These are phyloP conservation scores for Metschnikowia colocasiae DNA, from an alignment of 805 yeast genomes.

Conservation along the genomic window DNA sequence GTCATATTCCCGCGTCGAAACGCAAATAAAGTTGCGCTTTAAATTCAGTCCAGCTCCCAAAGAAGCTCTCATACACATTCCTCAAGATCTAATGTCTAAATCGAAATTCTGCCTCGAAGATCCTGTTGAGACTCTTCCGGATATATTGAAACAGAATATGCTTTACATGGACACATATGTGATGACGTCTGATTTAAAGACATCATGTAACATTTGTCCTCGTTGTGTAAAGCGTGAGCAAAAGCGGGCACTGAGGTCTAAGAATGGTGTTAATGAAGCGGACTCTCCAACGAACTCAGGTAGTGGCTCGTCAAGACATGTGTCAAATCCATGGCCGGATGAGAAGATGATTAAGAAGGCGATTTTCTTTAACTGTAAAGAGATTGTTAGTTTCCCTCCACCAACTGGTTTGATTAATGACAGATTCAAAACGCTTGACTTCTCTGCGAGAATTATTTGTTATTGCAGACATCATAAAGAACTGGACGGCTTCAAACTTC, in stretches of 20 bases:
- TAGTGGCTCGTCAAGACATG: constrained; percentile 36
- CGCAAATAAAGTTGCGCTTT: constrained; percentile 80
- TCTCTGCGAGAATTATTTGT: constrained; percentile 79
- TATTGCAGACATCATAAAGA: constrained; percentile 95
- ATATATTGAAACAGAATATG: constrained; percentile 46
- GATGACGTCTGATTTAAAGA: constrained; percentile 49
- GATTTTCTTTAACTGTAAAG: constrained; percentile 86
- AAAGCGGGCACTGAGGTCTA: constrained; percentile 89
- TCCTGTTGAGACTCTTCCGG: constrained; percentile 42
- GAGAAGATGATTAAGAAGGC: constrained; percentile 74
- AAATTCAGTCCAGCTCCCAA: constrained; percentile 73
- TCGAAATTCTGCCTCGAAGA: constrained; percentile 70
- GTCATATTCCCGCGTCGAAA: constrained; percentile 83
- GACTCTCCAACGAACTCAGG: constrained; percentile 15
- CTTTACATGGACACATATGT: constrained; percentile 76
- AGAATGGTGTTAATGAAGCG: constrained; percentile 46
- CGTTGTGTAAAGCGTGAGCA: constrained; percentile 91
- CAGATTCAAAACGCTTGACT: constrained; percentile 40
- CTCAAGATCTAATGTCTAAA: constrained; percentile 83
- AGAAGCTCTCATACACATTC: constrained; percentile 70
- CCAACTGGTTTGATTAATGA: constrained; percentile 42
- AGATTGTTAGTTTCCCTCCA: constrained; percentile 69
- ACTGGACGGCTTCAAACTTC: constrained; percentile 72
- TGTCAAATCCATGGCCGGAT: constrained; percentile 72
- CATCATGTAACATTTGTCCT: constrained; percentile 71